Percentiles rank a stretch among this genome's conserved stretches.
phyloP scores from a whole-genome alignment of 768 basidiomycete species.

The Leccinum olivaceopallidum region DNA sequence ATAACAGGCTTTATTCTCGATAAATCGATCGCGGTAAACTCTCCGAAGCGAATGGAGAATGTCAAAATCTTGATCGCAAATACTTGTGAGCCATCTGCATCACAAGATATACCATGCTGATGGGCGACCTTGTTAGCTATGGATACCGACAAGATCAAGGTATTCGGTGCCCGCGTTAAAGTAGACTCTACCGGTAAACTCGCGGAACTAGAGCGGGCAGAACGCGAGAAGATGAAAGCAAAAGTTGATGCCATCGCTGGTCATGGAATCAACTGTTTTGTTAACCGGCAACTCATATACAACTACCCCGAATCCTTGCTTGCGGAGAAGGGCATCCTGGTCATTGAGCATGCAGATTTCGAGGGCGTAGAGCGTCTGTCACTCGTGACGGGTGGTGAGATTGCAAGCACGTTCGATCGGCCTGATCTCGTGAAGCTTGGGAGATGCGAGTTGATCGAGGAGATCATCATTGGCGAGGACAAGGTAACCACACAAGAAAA shows the following conservation, averaged over 20 bases:
- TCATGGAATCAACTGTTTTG: slow-evolving; percentile 80
- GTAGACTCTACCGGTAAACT: slow-evolving; percentile 96
- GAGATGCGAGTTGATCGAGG: slow-evolving; percentile 92
- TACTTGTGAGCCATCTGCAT: slow-evolving; percentile 66
- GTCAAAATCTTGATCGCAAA: slow-evolving; percentile 97
- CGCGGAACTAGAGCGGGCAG: slow-evolving; percentile 96
- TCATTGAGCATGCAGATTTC: slow-evolving; percentile 98
- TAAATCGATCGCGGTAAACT: slow-evolving; percentile 92
- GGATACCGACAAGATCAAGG: slow-evolving; percentile 99
- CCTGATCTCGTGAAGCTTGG: slow-evolving; percentile 94
- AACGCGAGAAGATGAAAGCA: slow-evolving; percentile 98
- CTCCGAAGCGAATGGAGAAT: slow-evolving; percentile 92
- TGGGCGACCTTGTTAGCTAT: slow-evolving; percentile 59
- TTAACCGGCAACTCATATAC: slow-evolving; percentile 98
- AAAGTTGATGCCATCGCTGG: slow-evolving; percentile 97
- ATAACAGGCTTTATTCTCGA: slow-evolving; percentile 91
- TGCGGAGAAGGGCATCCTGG: slow-evolving; percentile 93
- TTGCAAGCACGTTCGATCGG: slow-evolving; percentile 91
- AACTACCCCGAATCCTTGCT: slow-evolving; percentile 97
- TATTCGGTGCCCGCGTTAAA: slow-evolving; percentile 95
- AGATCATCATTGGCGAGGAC: slow-evolving; percentile 99
- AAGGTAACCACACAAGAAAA: slow-evolving; percentile 55
- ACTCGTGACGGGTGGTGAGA: slow-evolving; percentile 97
- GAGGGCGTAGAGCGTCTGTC: slow-evolving; percentile 97
- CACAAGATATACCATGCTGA: not conserved